Base-by-base conservation (phyloP, 805 yeast species). In the Starmera dryadoides region DNA sequence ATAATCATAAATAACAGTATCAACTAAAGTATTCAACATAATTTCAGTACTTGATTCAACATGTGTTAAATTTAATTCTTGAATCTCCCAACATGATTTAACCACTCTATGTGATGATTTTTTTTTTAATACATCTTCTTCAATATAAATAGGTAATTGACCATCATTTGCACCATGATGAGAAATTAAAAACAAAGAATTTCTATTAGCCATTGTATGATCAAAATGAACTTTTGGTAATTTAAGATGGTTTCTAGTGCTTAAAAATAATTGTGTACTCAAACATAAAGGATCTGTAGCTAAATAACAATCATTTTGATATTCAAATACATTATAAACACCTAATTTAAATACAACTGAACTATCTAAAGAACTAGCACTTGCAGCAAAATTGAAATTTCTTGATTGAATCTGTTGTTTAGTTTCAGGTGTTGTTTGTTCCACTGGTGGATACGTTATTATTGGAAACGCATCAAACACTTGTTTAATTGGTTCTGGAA, bases 211-310 rank as follows among this genome's bases (percentile, higher is more conserved):
- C 8, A 43, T 40, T 33, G 16, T 39, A 15, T 38, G 42, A 23
- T 40, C 50, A 33, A 39, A 35, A 47, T 40, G 39, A 12, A 36
- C 30, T 40, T 30, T 48, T 14, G 81, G 81, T 22, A 79, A 50
- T 30, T 58, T 59, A 31, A 73, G 51, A 1, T 49, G 43, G 42
- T 73, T 70, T 44, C 71, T 73, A 30, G 61, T 44, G 29, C 77
- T 68, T 28, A 79, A 52, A 0, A 72, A 50, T 19, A 80, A 55
- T 35, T 74, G 63, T 11, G 69, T 60, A 16, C 64, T 62, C 9
- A 78, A 55, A 36, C 84, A 73, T 12, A 70, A 51, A 0, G 87
- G 87, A 47, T 81, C 88, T 0, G 75, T 64, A 2, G 86, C 78
- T 1, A 74, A 48, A 15, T 57, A 45, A 1, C 55, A 47, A 8